Percentiles rank a stretch among this genome's conserved stretches.
phyloP scores from a whole-genome alignment of 2,329 filamentous ascomycete species.

The Aschersonia sp. region DNA sequence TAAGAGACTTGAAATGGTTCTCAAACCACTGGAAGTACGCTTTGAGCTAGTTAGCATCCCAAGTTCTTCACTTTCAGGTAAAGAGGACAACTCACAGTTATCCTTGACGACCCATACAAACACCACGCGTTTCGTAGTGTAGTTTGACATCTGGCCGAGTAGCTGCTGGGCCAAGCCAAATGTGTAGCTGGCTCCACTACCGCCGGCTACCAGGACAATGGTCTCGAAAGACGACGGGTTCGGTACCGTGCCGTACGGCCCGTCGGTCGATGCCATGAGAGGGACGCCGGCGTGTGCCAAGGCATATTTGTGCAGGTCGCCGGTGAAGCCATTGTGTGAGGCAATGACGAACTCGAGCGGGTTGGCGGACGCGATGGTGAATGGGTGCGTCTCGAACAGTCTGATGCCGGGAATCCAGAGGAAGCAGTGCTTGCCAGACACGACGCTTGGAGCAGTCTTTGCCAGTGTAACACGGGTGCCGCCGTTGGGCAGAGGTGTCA shows the following conservation, averaged over 20 bases:
- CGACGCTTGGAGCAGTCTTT: constrained; percentile 29
- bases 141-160: constrained; percentile 11
- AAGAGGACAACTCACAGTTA: constrained; percentile 12
- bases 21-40: constrained; percentile 23
- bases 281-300: constrained; percentile 29
- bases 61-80: neutral
- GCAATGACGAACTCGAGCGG: constrained; percentile 44
- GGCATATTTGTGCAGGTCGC: constrained; percentile 37
- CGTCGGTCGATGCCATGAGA: constrained; percentile 39
- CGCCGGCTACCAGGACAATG: constrained; percentile 44
- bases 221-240: constrained; percentile 37
- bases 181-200: constrained; percentile 45
- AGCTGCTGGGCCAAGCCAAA: constrained; percentile 24
- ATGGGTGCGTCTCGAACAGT: constrained; percentile 44
- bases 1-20: constrained; percentile 17
- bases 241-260: constrained; percentile 42
- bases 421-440: constrained; percentile 47
- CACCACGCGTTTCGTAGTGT: constrained; percentile 13
- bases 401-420: constrained; percentile 48
- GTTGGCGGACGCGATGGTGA: constrained; percentile 39
- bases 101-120: constrained; percentile 26
- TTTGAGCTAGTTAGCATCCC: constrained; percentile 4
- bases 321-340: constrained; percentile 44
- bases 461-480: constrained; percentile 39
- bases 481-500: constrained; percentile 38